Evolutionary conservation across 768 basidiomycete genomes (phyloP).

Genomic region (Favolaschia claudopus): DNA sequence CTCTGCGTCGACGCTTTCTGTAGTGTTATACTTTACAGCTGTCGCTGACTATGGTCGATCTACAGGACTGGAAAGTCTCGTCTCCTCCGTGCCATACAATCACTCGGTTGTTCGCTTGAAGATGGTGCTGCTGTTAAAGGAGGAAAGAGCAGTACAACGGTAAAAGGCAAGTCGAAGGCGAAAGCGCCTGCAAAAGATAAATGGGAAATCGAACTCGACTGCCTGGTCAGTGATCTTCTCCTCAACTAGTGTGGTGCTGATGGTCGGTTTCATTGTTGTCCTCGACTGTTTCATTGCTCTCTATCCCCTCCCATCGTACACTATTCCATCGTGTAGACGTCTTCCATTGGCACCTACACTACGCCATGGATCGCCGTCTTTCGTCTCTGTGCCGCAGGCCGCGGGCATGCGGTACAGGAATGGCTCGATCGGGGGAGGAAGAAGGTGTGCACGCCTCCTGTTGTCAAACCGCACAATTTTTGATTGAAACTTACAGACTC

Average conservation of each 20-base stretch:
- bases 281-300: background rate
- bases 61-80: slow-evolving; percentile 55
- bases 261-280: no score
- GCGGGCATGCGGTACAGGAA: slow-evolving; percentile 46
- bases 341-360: slow-evolving; percentile 66
- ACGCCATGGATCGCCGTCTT: slow-evolving; percentile 69
- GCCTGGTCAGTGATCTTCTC: slow-evolving; percentile 51
- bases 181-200: slow-evolving; percentile 45
- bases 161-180: slow-evolving; percentile 17
- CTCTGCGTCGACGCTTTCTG: background rate
- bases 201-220: slow-evolving; percentile 59
- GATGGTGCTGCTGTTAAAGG: background rate
- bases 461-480: background rate
- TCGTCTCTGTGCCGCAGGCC: slow-evolving; percentile 59
- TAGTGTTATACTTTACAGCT: background rate
- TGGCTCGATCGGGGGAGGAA: slow-evolving; percentile 47
- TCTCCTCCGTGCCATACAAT: slow-evolving; percentile 59
- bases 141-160: background rate
- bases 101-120: slow-evolving; percentile 49
- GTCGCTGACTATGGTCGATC: slow-evolving; percentile 13
- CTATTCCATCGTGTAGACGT: slow-evolving; percentile 49
- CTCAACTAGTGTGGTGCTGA: background rate
- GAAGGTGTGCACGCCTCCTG: slow-evolving; percentile 12
- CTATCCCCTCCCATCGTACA: background rate
- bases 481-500: no score